Conservation (phyloP, 257 asterid genomes). For the Forsythia viridissima region DNA sequence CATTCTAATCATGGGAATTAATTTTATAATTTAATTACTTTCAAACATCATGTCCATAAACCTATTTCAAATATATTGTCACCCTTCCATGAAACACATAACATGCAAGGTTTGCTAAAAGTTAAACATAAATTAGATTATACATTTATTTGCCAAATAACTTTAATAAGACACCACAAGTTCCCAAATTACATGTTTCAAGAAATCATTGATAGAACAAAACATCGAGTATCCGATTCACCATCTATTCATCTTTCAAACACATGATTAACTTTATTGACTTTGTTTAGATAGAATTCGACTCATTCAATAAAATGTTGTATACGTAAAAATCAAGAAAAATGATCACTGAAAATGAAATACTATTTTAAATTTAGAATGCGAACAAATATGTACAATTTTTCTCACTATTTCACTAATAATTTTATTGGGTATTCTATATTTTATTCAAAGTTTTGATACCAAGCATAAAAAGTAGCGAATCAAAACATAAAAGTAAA, state of each 20-base stretch:
- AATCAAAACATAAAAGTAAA: too few species aligned
- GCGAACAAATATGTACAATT: not conserved
- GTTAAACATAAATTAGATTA: slow-evolving; percentile 21
- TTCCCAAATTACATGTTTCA: not conserved
- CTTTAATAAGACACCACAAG: not conserved
- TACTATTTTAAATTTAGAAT: not conserved
- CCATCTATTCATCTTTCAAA: not conserved
- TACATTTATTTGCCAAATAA: not conserved
- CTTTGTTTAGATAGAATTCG: not conserved
- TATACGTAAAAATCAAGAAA: too few species aligned
- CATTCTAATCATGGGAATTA: too few species aligned
- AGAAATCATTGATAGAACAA: not conserved
- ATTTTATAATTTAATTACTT: not conserved
- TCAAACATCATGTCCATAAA: not conserved
- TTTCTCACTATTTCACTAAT: too few species aligned
- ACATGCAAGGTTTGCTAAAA: slow-evolving; percentile 30
- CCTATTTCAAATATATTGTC: not conserved
- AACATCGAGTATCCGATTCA: not conserved
- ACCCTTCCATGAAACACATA: not conserved
- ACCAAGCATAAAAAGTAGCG: not conserved
- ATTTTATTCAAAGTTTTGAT: not conserved
- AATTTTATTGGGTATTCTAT: not conserved
- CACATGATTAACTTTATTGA: not conserved
- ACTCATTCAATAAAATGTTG: not conserved
- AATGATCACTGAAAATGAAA: not conserved